A percentile compares a stretch with the other conserved stretches of the same genome.
Conservation (phyloP, 1,284 basidiomycete species). For the Butyriboletus pseudospeciosus region DNA sequence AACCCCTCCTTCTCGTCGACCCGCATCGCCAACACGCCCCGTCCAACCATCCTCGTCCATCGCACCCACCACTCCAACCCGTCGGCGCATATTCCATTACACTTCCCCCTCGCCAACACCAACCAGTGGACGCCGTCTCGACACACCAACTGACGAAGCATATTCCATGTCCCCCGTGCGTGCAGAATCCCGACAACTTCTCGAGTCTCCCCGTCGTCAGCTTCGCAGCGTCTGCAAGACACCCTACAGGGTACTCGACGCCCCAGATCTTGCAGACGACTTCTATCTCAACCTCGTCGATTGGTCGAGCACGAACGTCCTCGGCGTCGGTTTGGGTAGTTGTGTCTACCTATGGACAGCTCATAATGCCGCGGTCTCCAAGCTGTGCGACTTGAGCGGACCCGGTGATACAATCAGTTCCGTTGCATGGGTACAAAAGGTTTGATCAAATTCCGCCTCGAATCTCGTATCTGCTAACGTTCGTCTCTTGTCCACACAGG, state of each 20-base stretch:
- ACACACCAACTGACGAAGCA: slow-evolving; percentile 73
- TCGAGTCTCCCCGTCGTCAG: slow-evolving; percentile 80
- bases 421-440: slow-evolving; percentile 89
- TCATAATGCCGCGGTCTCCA: slow-evolving; percentile 86
- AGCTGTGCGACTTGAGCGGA: slow-evolving; percentile 78
- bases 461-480: slow-evolving; percentile 24
- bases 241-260: slow-evolving; percentile 96
- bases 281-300: slow-evolving; percentile 99
- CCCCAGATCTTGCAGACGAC: slow-evolving; percentile 95
- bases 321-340: slow-evolving; percentile 87
- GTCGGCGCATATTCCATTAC: slow-evolving; percentile 64
- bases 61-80: slow-evolving; percentile 59
- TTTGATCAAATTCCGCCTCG: slow-evolving; percentile 26
- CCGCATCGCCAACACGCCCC: slow-evolving; percentile 59
- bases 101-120: slow-evolving; percentile 55
- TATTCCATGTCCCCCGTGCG: slow-evolving; percentile 92
- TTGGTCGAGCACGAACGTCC: slow-evolving; percentile 92
- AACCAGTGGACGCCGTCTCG: slow-evolving; percentile 53
- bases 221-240: slow-evolving; percentile 88
- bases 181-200: slow-evolving; percentile 75
- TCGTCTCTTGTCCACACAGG: slow-evolving; percentile 40
- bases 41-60: slow-evolving; percentile 34
- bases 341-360: slow-evolving; percentile 98
- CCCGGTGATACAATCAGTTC: slow-evolving; percentile 73
- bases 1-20: slow-evolving; percentile 58